Evolutionary conservation across 306 rosid species (phyloP), one percentile per base, ranked within the genome.

Genomic region (Abrus precatorius): DNA sequence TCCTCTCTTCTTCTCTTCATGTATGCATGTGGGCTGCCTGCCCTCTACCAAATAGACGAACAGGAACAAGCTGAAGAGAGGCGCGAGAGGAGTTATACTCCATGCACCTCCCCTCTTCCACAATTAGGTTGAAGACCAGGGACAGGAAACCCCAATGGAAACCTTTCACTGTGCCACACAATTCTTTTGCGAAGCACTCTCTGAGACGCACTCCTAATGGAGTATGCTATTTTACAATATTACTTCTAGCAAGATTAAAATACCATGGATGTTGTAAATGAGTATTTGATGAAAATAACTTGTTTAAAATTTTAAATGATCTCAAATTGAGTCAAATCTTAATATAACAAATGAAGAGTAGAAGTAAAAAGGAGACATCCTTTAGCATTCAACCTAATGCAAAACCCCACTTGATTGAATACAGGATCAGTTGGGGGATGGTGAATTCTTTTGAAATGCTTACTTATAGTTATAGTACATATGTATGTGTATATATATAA

Each of bases 351-450:
- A 62, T 45, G 45, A 14, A 64, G 63, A 67, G 59, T 53, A 33
- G 69, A 72, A 53, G 70, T 60, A 41, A 32, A 61, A 75, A 8
- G 55, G 45, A 55, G 68, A 73, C 53, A 29, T 73, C 44, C 36
- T 55, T 66, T 13, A 74, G 62, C 54, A 53, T 28, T 74, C n/a
- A 32, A 63, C 61, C 29, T 20, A 14, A 52, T 33, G 27, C 41
- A 43, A 43, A 73, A 65, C 43, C 7, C 45, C 64, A 56, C 4
- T 50, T 75, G 67, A 6, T 72, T 50, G 36, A 47, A 61, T 30
- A 30, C 34, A 80, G 43, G 13, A 14, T 13, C 52, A 69, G 34
- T 9, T 56, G 66, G 14, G 45, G 33, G 44, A 34, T 40, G 53
- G 33, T 60, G 49, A 48, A 47, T 27, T 57, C 50, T 45, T 32